Conservation (phyloP, 2,329 filamentous ascomycete species). For the Teratosphaeria gauchensis region DNA sequence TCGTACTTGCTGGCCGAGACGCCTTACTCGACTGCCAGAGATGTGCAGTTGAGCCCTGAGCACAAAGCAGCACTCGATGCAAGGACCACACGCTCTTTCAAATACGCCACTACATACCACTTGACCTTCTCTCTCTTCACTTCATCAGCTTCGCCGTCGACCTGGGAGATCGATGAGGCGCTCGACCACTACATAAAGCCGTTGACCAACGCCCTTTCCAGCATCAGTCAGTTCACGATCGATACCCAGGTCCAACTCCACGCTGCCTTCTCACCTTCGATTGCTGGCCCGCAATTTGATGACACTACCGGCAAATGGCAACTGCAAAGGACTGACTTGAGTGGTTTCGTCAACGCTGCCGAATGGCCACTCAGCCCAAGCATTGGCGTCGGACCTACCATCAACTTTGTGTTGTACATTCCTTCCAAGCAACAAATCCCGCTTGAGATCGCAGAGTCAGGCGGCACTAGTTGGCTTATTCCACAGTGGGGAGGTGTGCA, state of each 20-base stretch:
- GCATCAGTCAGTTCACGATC: slow-evolving; percentile 90
- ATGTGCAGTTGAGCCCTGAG: slow-evolving; percentile 24
- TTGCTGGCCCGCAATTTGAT: slow-evolving; percentile 48
- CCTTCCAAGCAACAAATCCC: slow-evolving; percentile 59
- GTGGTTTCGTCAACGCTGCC: slow-evolving; percentile 92
- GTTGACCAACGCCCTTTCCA: slow-evolving; percentile 64
- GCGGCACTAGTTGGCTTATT: slow-evolving; percentile 75
- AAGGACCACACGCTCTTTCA: slow-evolving; percentile 74
- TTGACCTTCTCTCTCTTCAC: slow-evolving; percentile 93
- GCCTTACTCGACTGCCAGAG: slow-evolving; percentile 12
- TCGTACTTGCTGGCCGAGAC: slow-evolving; percentile 22
- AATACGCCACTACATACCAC: slow-evolving; percentile 89
- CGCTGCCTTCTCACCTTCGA: slow-evolving; percentile 57
- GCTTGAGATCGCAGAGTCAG: slow-evolving; percentile 49
- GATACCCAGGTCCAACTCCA: slow-evolving; percentile 95
- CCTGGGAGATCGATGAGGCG: slow-evolving; percentile 82
- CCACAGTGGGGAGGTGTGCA: slow-evolving; percentile 86
- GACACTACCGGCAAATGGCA: slow-evolving; percentile 49
- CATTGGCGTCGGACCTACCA: slow-evolving; percentile 83
- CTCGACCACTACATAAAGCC: slow-evolving; percentile 73
- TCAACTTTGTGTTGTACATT: slow-evolving; percentile 92
- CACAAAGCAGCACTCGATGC: slow-evolving; percentile 42
- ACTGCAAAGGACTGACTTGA: slow-evolving; percentile 75
- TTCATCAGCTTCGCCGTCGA: slow-evolving; percentile 63
- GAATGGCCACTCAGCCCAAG: slow-evolving; percentile 95